These are phyloP conservation scores for Nakazawaea wyomingensis DNA, from an alignment of 805 yeast genomes.

Conservation along the genomic window DNA sequence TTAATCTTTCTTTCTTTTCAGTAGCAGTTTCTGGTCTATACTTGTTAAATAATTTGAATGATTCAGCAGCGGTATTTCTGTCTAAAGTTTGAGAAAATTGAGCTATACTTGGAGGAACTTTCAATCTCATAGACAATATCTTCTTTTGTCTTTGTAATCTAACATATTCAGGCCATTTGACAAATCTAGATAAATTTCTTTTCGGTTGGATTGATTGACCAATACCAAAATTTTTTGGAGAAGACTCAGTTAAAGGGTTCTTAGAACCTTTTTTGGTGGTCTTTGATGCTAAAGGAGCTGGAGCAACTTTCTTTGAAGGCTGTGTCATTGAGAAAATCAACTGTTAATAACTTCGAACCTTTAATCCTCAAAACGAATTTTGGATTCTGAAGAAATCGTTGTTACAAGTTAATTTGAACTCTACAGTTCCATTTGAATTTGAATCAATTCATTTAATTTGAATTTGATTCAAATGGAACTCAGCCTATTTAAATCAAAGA, in stretches of 20 bases:
- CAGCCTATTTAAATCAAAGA: conserved; percentile 25
- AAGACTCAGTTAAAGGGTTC: conserved; percentile 86
- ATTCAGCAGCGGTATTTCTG: conserved; percentile 97
- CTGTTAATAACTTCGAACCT: conserved; percentile 8
- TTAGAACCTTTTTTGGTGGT: conserved; percentile 43
- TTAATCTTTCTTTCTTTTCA: conserved; percentile 98
- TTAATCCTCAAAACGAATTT: too few relatives aligned
- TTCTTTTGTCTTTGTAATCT: conserved; percentile 99
- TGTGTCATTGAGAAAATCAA: conserved; percentile 14
- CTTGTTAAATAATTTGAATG: conserved; percentile 96
- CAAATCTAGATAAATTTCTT: conserved; percentile 94
- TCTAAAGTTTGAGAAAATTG: conserved; percentile 95
- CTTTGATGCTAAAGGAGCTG: conserved; percentile 94
- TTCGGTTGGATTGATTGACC: conserved; percentile 95
- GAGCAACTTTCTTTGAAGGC: conserved; percentile 76
- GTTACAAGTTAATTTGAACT: conserved; percentile 14
- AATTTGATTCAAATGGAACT: too few relatives aligned
- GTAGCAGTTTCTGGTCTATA: conserved; percentile 97
- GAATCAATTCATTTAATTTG: too few relatives aligned
- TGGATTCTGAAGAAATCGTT: conserved; percentile 14
- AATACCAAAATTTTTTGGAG: conserved; percentile 92
- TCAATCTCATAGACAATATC: conserved; percentile 89
- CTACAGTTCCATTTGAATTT: conserved; percentile 25
- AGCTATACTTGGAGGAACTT: conserved; percentile 98
- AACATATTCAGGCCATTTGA: conserved; percentile 98